Conservation (phyloP, 2,329 filamentous ascomycete genomes). For the Fragosphaeria purpurea region DNA sequence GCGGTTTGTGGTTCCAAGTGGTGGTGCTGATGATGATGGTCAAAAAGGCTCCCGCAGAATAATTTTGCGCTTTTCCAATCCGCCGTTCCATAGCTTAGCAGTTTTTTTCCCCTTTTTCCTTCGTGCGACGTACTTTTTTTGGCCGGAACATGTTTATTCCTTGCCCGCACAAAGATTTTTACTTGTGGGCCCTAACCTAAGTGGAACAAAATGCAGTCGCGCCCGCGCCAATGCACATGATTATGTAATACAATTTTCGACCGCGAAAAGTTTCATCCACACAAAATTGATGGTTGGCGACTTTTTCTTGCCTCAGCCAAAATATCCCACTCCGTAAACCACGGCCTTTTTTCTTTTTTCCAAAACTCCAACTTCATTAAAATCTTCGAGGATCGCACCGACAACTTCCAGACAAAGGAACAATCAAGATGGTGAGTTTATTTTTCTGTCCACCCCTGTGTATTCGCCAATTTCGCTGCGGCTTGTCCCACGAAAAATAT, state of each 20-base stretch:
- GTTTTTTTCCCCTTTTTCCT: conserved; percentile 4
- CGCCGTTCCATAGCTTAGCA: too few species aligned
- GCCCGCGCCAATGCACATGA: background rate
- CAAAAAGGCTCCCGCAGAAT: background rate
- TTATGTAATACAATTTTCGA: too few species aligned
- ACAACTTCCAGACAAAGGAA: conserved; percentile 39
- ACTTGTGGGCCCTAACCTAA: conserved; percentile 12
- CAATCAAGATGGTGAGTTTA: conserved; percentile 49
- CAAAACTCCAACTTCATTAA: conserved; percentile 16
- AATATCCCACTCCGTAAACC: background rate
- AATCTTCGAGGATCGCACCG: conserved; percentile 61
- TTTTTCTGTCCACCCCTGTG: conserved; percentile 4
- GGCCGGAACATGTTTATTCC: background rate
- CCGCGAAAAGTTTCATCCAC: conserved; percentile 7
- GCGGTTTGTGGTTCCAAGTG: background rate
- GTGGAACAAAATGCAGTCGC: background rate
- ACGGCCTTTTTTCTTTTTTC: conserved; percentile 3
- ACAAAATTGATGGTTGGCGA: conserved; percentile 2
- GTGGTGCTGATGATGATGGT: background rate
- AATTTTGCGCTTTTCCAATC: background rate
- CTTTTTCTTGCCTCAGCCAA: too few species aligned
- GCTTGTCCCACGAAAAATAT: too few species aligned
- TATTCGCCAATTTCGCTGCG: background rate
- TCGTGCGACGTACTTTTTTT: conserved; percentile 6
- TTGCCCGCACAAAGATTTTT: conserved; percentile 5